Evolutionary conservation across 768 basidiomycete species (phyloP).

Genomic region (Agaricus sinodeliciosus): DNA sequence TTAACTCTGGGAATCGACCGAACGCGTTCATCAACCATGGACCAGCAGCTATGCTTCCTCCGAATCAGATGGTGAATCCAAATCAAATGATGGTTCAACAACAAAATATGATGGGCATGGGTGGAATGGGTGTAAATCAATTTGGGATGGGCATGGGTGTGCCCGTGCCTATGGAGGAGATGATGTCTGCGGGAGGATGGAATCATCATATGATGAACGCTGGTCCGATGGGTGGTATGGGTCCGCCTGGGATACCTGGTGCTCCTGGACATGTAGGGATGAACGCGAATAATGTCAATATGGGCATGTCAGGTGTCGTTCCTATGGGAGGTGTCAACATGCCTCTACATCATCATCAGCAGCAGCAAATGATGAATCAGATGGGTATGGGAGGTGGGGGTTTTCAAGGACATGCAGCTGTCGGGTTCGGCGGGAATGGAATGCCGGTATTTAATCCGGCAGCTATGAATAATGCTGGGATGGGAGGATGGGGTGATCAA

Average conservation of each 20-base stretch:
- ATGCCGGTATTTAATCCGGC: slow-evolving; percentile 10
- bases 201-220: slow-evolving; percentile 15
- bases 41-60: slow-evolving; percentile 7
- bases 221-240: slow-evolving; percentile 14
- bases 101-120: slow-evolving; percentile 28
- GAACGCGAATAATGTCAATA: slow-evolving; percentile 9
- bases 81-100: slow-evolving; percentile 24
- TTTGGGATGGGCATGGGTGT: slow-evolving; percentile 17
- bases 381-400: slow-evolving; percentile 28
- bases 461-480: slow-evolving; percentile 13
- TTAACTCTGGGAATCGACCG: slow-evolving; percentile 7
- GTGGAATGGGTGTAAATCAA: slow-evolving; percentile 17
- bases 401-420: slow-evolving; percentile 15
- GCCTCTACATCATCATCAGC: slow-evolving; percentile 16
- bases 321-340: slow-evolving; percentile 15
- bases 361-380: slow-evolving; percentile 24
- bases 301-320: slow-evolving; percentile 9
- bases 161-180: slow-evolving; percentile 14
- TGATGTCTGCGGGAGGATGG: slow-evolving; percentile 16
- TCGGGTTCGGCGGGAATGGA: slow-evolving; percentile 23
- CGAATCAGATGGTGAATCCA: slow-evolving; percentile 19
- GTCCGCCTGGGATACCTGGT: slow-evolving; percentile 10
- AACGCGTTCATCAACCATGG: slow-evolving; percentile 8
- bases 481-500: slow-evolving; percentile 14
- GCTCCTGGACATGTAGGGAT: not conserved